Evolutionary conservation across 1,284 basidiomycete genomes (phyloP), one percentile per base, ranked within the genome.

Genomic region (Pterula multifida): DNA sequence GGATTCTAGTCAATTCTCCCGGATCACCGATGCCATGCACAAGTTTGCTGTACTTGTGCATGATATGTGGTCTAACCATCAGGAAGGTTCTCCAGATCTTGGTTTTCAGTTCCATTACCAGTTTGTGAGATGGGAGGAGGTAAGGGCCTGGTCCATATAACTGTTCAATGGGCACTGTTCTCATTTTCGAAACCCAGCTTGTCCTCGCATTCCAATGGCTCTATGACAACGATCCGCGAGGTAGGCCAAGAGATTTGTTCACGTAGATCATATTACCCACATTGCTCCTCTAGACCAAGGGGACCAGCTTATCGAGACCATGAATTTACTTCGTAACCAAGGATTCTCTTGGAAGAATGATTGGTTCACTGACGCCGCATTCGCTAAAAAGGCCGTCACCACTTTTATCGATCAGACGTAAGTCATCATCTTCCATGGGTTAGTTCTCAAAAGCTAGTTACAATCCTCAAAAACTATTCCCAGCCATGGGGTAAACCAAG

Each of bases 81-180:
- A 63, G 47, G 60, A 67, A 52, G 67, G 67, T 4, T 55, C 54
- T 12, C 59, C 61, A 1, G 61, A 58, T 3, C 60, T 63, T 53
- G 68, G 67, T 1, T 68, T 68, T 55, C 64, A 70, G 51, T 69
- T 64, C 42, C 63, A 63, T 39, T 68, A 69, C 51, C 68, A 70
- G 45, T 67, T 55, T 36, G 68, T 69, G 2, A 60, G 68, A 21
- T 68, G 65, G 66, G 68, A 68, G 56, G 67, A 68, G 56, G 66
- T 64, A 45, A 6, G 56, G 24, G 3, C 2, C 15, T 24, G 9
- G 12, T 1, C 28, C 35, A 36, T 24, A 3, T 12, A 17, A 25
- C 26, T 6, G 15, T 15, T 36, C 1, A 15, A 23, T 28, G 32
- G 28, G 32, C 24, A 13, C 22, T 36, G 13, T 25, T 24, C 36